phyloP scores from a whole-genome alignment of 2,329 filamentous ascomycete species.

The Diaporthe destruens region DNA sequence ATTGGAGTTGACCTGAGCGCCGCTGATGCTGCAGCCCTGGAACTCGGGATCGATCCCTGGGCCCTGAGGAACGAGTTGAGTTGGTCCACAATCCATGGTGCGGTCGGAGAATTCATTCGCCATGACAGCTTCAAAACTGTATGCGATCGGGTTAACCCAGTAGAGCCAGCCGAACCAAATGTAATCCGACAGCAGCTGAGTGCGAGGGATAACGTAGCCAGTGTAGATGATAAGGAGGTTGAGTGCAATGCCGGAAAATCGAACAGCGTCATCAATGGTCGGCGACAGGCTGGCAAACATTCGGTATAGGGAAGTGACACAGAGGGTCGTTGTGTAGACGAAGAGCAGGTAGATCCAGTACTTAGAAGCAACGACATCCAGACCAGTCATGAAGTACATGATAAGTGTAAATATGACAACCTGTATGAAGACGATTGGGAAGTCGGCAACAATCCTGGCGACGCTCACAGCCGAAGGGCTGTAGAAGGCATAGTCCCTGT shows the following conservation, averaged over 20 bases:
- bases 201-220: conserved; percentile 72
- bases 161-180: conserved; percentile 80
- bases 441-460: conserved; percentile 69
- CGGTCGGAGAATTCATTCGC: conserved; percentile 67
- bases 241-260: conserved; percentile 67
- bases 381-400: conserved; percentile 82
- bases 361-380: conserved; percentile 73
- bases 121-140: conserved; percentile 73
- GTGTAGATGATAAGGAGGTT: conserved; percentile 76
- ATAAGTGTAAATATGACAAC: conserved; percentile 77
- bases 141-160: conserved; percentile 63
- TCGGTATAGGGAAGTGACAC: conserved; percentile 70
- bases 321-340: conserved; percentile 68
- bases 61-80: conserved; percentile 61
- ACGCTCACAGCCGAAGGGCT: conserved; percentile 68
- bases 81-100: conserved; percentile 60
- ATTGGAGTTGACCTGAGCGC: conserved; percentile 38
- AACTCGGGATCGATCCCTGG: conserved; percentile 50
- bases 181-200: conserved; percentile 66
- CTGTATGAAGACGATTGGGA: conserved; percentile 73
- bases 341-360: conserved; percentile 77
- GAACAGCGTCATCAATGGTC: conserved; percentile 73
- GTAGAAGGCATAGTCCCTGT: conserved; percentile 64
- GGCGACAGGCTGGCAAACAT: conserved; percentile 70
- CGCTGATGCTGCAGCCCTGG: conserved; percentile 44